A percentile compares a stretch with the other conserved stretches of the same genome.
These are phyloP conservation scores for Xylariaceae sp. DNA, from an alignment of 2,329 filamentous ascomycete genomes.

Conservation along the genomic window DNA sequence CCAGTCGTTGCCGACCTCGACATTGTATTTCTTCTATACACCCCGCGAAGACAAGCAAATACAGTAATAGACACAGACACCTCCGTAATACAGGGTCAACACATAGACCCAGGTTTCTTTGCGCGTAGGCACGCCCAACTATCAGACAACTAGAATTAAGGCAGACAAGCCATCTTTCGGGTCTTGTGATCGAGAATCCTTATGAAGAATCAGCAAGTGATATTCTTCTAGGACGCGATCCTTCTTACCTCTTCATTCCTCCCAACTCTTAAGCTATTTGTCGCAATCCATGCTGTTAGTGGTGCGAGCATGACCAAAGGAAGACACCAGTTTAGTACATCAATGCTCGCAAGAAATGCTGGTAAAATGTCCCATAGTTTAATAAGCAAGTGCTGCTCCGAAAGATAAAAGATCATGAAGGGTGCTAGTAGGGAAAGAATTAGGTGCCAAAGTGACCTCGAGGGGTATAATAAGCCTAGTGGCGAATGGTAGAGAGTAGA, in stretches of 20 bases:
- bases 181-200: too few relatives aligned
- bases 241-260: conserved; percentile 8
- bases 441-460: background rate
- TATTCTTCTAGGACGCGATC: background rate
- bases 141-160: background rate
- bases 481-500: background rate
- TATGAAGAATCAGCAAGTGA: conserved; percentile 3
- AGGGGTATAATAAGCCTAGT: background rate
- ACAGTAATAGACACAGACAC: background rate
- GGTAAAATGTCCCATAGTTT: background rate
- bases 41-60: background rate
- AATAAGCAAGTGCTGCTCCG: background rate
- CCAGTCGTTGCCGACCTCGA: background rate
- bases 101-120: too few relatives aligned
- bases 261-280: conserved; percentile 6
- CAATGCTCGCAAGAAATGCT: background rate
- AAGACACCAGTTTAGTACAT: conserved; percentile 15
- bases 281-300: conserved; percentile 30
- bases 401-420: background rate
- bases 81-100: too few relatives aligned
- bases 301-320: conserved; percentile 28
- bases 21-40: background rate
- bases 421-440: conserved; percentile 4
- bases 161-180: background rate
- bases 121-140: too few relatives aligned